Percentiles rank a stretch among this genome's conserved stretches.
phyloP scores from a whole-genome alignment of 1,139 yeast species.

The Geotrichum fermentans region DNA sequence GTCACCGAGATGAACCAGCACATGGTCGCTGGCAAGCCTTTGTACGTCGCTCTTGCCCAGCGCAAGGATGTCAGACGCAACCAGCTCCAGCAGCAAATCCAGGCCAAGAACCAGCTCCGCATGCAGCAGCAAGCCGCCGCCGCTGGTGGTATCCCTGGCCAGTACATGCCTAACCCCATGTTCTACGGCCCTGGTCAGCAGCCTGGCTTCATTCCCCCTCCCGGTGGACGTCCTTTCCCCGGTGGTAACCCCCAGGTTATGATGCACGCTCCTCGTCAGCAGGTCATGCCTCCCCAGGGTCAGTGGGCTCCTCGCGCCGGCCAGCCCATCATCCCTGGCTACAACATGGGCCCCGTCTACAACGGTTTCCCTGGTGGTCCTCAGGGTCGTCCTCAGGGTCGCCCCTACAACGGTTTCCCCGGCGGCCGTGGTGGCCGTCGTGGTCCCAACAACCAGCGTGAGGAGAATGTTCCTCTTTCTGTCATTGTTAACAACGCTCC shows the following conservation, averaged over 20 bases:
- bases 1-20: constrained; percentile 98
- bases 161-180: constrained; percentile 86
- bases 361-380: constrained; percentile 49
- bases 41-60: constrained; percentile 98
- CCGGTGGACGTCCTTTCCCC: constrained; percentile 72
- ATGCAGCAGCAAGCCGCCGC: constrained; percentile 76
- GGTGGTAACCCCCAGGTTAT: constrained; percentile 86
- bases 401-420: constrained; percentile 24
- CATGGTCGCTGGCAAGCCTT: constrained; percentile 92
- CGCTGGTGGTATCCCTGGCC: constrained; percentile 86
- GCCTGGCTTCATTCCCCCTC: constrained; percentile 70
- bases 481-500: constrained; percentile 40
- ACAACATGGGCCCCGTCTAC: constrained; percentile 79
- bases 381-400: constrained; percentile 37
- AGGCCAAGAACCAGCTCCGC: constrained; percentile 97
- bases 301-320: constrained; percentile 56
- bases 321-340: constrained; percentile 37
- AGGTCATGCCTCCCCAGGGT: constrained; percentile 59
- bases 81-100: constrained; percentile 96
- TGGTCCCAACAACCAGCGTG: constrained; percentile 24
- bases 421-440: constrained; percentile 26
- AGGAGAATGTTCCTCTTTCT: constrained; percentile 31
- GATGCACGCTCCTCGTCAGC: constrained; percentile 66
- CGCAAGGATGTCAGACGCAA: constrained; percentile 97
- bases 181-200: constrained; percentile 78